phyloP scores from a whole-genome alignment of 2,329 filamentous ascomycete genomes.

The Alternaria solani region DNA sequence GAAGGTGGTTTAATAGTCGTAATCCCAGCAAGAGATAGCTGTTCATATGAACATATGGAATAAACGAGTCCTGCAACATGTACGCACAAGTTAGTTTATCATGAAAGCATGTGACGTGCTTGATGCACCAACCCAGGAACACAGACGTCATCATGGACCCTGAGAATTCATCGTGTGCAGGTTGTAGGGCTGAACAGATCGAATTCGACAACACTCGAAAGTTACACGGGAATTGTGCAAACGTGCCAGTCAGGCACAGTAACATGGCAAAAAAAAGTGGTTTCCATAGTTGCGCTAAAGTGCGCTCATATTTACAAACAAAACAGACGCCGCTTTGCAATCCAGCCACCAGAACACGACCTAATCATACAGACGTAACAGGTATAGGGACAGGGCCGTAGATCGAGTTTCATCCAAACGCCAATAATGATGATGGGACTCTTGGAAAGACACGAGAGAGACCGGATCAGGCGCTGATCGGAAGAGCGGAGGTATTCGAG shows the following conservation, averaged over 20 bases:
- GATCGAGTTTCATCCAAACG: constrained; percentile 24
- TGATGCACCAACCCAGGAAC: constrained; percentile 5
- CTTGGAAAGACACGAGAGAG: neutral
- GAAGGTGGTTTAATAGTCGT: neutral
- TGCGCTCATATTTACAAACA: constrained; percentile 9
- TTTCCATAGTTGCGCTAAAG: neutral
- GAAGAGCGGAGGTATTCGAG: neutral
- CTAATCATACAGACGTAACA: constrained; percentile 26
- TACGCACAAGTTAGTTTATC: neutral
- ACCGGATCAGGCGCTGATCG: neutral
- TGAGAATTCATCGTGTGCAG: constrained; percentile 5
- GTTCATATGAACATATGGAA: neutral
- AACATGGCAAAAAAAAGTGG: neutral
- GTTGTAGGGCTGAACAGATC: neutral
- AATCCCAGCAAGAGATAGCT: neutral
- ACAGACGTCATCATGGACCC: constrained; percentile 36
- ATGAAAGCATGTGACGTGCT: constrained; percentile 14
- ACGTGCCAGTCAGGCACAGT: neutral
- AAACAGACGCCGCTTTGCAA: constrained; percentile 8
- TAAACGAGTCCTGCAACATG: neutral
- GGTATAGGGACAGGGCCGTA: constrained; percentile 2
- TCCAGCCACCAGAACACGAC: constrained; percentile 9
- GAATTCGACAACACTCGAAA: neutral
- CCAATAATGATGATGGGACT: constrained; percentile 19
- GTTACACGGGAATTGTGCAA: neutral